Evolutionary conservation across 208 protist species (phyloP), one percentile per base, ranked within the genome.

Genomic region (Leishmania amazonensis): DNA sequence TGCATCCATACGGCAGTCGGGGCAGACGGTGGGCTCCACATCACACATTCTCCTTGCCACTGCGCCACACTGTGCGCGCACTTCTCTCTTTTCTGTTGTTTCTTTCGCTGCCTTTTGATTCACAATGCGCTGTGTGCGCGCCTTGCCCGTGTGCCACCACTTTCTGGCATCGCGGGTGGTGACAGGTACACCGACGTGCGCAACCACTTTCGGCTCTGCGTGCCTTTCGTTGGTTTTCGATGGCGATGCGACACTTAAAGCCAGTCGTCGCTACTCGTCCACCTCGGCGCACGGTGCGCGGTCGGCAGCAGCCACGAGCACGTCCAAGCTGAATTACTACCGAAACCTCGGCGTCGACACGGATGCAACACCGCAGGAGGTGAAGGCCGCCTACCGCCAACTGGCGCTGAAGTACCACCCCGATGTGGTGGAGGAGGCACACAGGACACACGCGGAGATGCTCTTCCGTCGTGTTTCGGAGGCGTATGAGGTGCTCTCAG

Each of bases 401-500:
- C 81, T 93, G 24, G 96, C 95, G n/a, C 83, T 96, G 19, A 77
- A 91, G 86, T 91, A 91, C 64, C 97, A 99, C 81, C 97, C 95
- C 3, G 96, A 98, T 81, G 91, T 95, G 28, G 85, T 82, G 6
- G 89, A 87, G 49, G 91, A 95, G 45, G 47, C 89, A 17, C 92
- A 93, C 81, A 78, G 81, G 31, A 85, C 86, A 2, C 85, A 92
- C 35, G 87, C 89, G 28, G 85, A 97, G 53, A 95, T 96, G 81
- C 81, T 85, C 45, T 98, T 98, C 83, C 90, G 94, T 40, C 70
- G 81, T 51, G 92, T 99, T 9, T 95, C 91, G 64, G 89, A 97
- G 62, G 99, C 99, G 6, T 99, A 99, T 85, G 98, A 99, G 73
- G 91, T 99, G 31, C 91, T 99, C 1, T 90, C 80, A 51, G 96